Base-by-base conservation (phyloP, 208 protist genomes). In the Acanthamoeba royreba region DNA sequence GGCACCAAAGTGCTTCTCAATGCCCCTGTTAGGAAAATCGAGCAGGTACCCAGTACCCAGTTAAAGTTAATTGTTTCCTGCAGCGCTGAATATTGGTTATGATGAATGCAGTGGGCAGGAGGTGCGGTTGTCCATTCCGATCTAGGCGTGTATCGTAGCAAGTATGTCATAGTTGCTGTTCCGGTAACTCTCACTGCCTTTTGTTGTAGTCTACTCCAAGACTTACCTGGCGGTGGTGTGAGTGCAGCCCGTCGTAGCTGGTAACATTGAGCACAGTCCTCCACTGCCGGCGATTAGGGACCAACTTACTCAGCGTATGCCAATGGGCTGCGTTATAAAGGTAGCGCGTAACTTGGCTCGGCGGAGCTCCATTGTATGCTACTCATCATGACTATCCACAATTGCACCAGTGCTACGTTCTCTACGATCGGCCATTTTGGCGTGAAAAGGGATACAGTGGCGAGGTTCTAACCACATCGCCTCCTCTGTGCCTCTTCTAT, bases 271-370 rank as follows among this genome's bases (percentile, higher is more conserved):
- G 28, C 92, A 69, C 42, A 22, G 43, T 15, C 94, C 94, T 13
- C 53, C 28, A 25, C 47, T 96, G 28, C 92, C 94, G 2, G 74
- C 7, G n/a, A 4, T 53, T 7, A 28, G 92, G 28, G 40, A 61
- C 19, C 22, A 85, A 25, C 79, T 96, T 8, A 77, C 28, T 0
- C 58, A 94, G 38, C 31, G 83, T 22, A 94, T 92, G 69, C 47
- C 52, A 31, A 94, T 96, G 92, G 94, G 94, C 11, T 47, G 83
- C 72, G 92, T 96, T 22, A 96, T 96, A 11, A 96, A 96, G 49
- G 85, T 92, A 35, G 49, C 13, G 49, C 13, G 49, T 9, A 55
- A 55, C 13, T 9, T 9, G 49, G 49, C 49, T 55, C 19, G 49
- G 49, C 19, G 49, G 49, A 19, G n/a, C n/a, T n/a, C n/a, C n/a